These are phyloP conservation scores for Bombardia bombarda DNA, from an alignment of 495 filamentous ascomycete species.

Conservation along the genomic window DNA sequence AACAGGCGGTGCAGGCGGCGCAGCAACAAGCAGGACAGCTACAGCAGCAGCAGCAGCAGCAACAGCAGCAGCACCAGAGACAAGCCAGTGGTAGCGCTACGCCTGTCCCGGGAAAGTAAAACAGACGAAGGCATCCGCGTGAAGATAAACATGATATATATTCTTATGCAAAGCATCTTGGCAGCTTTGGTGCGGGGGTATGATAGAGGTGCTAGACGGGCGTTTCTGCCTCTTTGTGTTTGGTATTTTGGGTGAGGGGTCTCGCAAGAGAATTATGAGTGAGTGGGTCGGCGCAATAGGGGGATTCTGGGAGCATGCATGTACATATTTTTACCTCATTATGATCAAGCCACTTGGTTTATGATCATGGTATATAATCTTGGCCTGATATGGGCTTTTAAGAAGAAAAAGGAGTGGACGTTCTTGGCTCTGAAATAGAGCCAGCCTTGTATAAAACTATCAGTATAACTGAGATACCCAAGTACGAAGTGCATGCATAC, in stretches of 20 bases:
- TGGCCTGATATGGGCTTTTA: no score
- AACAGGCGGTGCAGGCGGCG: constrained; percentile 20
- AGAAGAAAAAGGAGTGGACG: no score
- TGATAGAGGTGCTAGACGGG: neutral
- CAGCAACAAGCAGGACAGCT: constrained; percentile 5
- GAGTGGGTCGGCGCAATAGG: no score
- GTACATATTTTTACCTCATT: neutral
- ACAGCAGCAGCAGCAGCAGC: constrained; percentile 7
- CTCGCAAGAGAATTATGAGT: neutral
- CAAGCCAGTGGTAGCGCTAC: constrained; percentile 38
- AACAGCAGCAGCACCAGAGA: constrained; percentile 26
- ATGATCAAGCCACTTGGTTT: no score
- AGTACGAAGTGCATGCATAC: no score
- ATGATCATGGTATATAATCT: neutral
- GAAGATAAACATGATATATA: no score
- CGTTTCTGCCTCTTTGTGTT: neutral
- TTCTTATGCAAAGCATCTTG: no score
- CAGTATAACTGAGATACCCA: no score
- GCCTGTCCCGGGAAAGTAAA: constrained; percentile 19
- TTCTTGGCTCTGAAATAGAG: no score
- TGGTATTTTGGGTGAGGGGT: neutral
- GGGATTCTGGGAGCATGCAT: neutral
- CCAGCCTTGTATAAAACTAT: no score
- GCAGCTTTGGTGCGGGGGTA: neutral
- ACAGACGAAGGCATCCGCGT: no score